Conservation (phyloP, 306 rosid species). For the Pyrus bretschneideri region DNA sequence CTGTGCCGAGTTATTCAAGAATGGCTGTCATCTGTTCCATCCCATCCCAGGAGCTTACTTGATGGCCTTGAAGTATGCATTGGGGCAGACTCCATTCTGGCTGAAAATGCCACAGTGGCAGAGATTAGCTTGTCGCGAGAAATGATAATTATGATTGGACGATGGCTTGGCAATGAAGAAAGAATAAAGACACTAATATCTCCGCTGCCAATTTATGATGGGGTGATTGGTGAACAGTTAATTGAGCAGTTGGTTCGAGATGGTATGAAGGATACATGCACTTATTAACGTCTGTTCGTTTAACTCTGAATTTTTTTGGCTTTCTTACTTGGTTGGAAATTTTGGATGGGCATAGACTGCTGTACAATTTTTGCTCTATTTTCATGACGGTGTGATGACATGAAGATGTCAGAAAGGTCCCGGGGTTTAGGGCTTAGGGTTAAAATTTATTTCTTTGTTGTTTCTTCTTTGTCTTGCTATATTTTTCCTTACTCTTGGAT, state of each 20-base stretch:
- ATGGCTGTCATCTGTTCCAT: slow-evolving; percentile 49
- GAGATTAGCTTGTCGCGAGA: slow-evolving; percentile 76
- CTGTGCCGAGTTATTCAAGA: slow-evolving; percentile 67
- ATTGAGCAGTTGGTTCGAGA: slow-evolving; percentile 80
- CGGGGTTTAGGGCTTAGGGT: neutral
- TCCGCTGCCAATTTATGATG: slow-evolving; percentile 43
- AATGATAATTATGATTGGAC: slow-evolving; percentile 62
- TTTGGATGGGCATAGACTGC: neutral
- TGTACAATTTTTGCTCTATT: neutral
- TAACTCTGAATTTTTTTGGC: neutral
- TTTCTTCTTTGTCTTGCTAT: slow-evolving; percentile 2
- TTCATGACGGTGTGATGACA: neutral
- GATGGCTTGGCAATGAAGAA: slow-evolving; percentile 90
- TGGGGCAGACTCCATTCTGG: slow-evolving; percentile 53
- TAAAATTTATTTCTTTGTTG: neutral
- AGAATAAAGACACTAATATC: slow-evolving; percentile 53
- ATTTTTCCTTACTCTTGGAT: slow-evolving; percentile 7
- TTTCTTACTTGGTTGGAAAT: neutral
- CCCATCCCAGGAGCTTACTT: slow-evolving; percentile 75
- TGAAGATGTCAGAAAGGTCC: neutral
- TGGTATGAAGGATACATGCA: slow-evolving; percentile 45
- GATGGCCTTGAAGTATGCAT: slow-evolving; percentile 85
- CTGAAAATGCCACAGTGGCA: slow-evolving; percentile 61
- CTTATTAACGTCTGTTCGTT: neutral
- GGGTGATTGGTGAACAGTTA: slow-evolving; percentile 56